Conservation (phyloP, 2,329 filamentous ascomycete genomes). For the Dryadomyces quercivorus region DNA sequence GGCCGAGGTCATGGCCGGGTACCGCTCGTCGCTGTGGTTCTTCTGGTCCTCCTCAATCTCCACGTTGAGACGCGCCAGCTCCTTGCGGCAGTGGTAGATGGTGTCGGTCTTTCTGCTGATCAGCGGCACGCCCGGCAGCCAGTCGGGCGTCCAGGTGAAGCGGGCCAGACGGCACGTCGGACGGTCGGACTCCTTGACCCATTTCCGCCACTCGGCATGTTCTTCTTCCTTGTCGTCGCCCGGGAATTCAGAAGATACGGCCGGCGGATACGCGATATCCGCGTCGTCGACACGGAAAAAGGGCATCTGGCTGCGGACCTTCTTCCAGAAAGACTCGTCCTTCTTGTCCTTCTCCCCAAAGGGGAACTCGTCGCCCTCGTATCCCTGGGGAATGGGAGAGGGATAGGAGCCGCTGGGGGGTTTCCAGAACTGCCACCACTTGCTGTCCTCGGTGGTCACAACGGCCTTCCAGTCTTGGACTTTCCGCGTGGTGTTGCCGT, state of each 20-base stretch:
- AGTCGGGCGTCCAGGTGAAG: conserved; percentile 42
- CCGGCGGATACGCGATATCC: conserved; percentile 44
- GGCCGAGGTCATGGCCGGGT: conserved; percentile 86
- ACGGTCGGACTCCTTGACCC: conserved; percentile 68
- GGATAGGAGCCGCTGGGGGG: conserved; percentile 47
- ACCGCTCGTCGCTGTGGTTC: conserved; percentile 69
- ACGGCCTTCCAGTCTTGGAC: conserved; percentile 35
- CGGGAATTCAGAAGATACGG: conserved; percentile 50
- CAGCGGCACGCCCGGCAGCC: conserved; percentile 68
- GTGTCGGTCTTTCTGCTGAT: conserved; percentile 87
- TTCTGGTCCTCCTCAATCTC: conserved; percentile 89
- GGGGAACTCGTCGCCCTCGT: conserved; percentile 30
- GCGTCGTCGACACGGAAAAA: conserved; percentile 33
- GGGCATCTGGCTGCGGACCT: conserved; percentile 35
- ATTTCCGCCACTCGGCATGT: conserved; percentile 67
- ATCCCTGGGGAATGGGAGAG: conserved; percentile 47
- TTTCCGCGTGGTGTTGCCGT: conserved; percentile 41
- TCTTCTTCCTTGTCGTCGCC: conserved; percentile 47
- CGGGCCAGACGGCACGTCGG: conserved; percentile 69
- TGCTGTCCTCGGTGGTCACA: conserved; percentile 29
- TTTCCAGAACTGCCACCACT: conserved; percentile 55
- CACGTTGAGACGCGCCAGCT: conserved; percentile 75
- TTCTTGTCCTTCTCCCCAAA: conserved; percentile 21
- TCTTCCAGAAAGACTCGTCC: conserved; percentile 35
- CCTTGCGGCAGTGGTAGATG: conserved; percentile 79